Evolutionary conservation across 2,329 filamentous ascomycete genomes (phyloP).

Genomic region (Fusarium sp.): DNA sequence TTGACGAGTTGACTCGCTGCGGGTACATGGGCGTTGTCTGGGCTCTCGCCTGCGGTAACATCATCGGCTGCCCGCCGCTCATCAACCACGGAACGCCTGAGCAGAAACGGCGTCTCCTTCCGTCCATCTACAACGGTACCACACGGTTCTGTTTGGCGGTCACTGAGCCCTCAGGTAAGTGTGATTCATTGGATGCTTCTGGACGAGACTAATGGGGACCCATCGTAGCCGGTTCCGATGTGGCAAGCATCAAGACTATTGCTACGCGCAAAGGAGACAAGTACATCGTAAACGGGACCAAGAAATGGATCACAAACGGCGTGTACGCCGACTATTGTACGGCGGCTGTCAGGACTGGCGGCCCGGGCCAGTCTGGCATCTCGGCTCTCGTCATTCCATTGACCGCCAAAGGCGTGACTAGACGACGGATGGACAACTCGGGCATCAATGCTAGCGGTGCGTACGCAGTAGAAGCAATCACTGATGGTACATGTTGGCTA

Average conservation of each 20-base stretch:
- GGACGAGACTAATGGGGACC: not conserved
- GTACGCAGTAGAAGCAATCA: not conserved
- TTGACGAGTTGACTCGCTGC: conserved; percentile 63
- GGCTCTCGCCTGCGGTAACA: conserved; percentile 65
- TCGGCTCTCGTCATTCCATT: conserved; percentile 24
- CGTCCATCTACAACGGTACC: conserved; percentile 15
- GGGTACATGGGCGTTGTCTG: conserved; percentile 63
- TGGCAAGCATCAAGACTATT: conserved; percentile 21
- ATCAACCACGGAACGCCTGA: conserved; percentile 66
- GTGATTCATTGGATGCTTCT: not conserved
- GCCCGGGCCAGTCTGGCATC: conserved; percentile 8
- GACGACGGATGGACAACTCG: conserved; percentile 21
- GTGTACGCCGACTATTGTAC: conserved; percentile 30
- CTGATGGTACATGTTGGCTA: not conserved
- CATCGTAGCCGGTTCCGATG: conserved; percentile 29
- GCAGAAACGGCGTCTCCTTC: conserved; percentile 37
- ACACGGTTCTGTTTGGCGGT: conserved; percentile 32
- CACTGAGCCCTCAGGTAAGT: conserved; percentile 23
- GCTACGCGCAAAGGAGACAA: conserved; percentile 13
- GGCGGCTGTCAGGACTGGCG: conserved; percentile 27
- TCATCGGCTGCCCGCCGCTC: conserved; percentile 70
- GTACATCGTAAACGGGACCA: conserved; percentile 27
- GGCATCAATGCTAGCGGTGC: conserved; percentile 25
- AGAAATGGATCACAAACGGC: conserved; percentile 33
- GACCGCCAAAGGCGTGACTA: conserved; percentile 8